Evolutionary conservation across 2,329 filamentous ascomycete genomes (phyloP).

Genomic region (Leptoxyphium fumago): DNA sequence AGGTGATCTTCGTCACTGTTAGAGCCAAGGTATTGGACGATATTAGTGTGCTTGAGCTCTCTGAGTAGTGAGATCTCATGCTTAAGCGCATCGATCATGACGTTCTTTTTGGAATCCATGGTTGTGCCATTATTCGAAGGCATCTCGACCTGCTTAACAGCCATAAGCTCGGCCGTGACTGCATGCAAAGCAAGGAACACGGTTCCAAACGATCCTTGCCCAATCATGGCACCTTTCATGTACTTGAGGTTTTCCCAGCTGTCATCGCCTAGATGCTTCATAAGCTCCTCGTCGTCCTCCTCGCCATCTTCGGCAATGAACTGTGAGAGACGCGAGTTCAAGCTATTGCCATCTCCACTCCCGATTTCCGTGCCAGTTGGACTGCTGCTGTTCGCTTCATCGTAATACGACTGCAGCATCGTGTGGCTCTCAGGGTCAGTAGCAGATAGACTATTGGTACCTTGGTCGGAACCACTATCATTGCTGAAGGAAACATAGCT

Average conservation of each 20-base stretch:
- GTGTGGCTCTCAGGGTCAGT: constrained; percentile 64
- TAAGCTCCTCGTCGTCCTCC: constrained; percentile 75
- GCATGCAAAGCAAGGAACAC: constrained; percentile 92
- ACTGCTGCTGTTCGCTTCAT: constrained; percentile 56
- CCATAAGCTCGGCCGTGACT: constrained; percentile 91
- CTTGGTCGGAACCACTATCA: constrained; percentile 56
- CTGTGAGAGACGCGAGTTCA: constrained; percentile 70
- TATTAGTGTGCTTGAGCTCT: constrained; percentile 89
- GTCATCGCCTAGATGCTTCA: constrained; percentile 79
- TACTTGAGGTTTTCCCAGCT: constrained; percentile 96
- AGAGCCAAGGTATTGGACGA: constrained; percentile 94
- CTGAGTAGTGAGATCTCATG: constrained; percentile 89
- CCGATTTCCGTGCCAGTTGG: constrained; percentile 41
- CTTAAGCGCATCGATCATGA: constrained; percentile 95
- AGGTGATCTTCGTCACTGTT: constrained; percentile 81
- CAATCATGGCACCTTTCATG: constrained; percentile 98
- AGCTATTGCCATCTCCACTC: constrained; percentile 39
- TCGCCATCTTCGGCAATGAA: constrained; percentile 83
- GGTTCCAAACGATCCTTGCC: constrained; percentile 89
- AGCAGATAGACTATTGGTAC: constrained; percentile 54
- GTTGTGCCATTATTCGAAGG: constrained; percentile 63
- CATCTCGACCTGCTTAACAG: constrained; percentile 94
- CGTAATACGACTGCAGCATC: constrained; percentile 65
- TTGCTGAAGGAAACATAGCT: constrained; percentile 80
- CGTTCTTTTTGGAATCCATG: constrained; percentile 83